Percentiles rank a stretch among this genome's conserved stretches.
phyloP scores from a whole-genome alignment of 2,329 filamentous ascomycete genomes.

The Samsoniella hepiali region DNA sequence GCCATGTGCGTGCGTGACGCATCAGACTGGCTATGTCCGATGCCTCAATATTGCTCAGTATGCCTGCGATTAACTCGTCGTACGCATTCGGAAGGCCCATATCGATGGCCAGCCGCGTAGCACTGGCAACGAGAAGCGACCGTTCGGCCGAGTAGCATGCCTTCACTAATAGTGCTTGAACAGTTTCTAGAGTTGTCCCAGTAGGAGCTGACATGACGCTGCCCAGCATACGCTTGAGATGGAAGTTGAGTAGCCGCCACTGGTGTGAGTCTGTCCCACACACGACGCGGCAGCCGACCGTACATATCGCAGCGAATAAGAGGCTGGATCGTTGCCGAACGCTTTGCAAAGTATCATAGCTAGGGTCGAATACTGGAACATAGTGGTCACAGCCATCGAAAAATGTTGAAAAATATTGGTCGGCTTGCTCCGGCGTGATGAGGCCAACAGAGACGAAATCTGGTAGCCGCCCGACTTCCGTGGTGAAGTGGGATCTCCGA shows the following conservation, averaged over 20 bases:
- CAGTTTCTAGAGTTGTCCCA: conserved; percentile 41
- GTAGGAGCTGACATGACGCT: conserved; percentile 28
- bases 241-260: conserved; percentile 42
- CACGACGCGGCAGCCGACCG: conserved; percentile 47
- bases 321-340: conserved; percentile 46
- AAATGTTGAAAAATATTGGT: conserved; percentile 25
- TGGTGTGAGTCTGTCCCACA: conserved; percentile 36
- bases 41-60: not conserved
- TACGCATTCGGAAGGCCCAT: conserved; percentile 43
- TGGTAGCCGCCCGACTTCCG: conserved; percentile 16
- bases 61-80: conserved; percentile 33
- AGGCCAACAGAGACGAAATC: conserved; percentile 26
- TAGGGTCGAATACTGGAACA: conserved; percentile 27
- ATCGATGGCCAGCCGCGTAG: conserved; percentile 49
- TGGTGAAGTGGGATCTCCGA: conserved; percentile 22
- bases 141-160: conserved; percentile 52
- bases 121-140: conserved; percentile 47
- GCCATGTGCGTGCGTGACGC: conserved; percentile 46
- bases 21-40: conserved; percentile 30
- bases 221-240: conserved; percentile 43
- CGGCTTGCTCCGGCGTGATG: conserved; percentile 24
- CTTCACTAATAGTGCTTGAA: conserved; percentile 50
- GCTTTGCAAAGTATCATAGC: conserved; percentile 42
- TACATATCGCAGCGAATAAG: conserved; percentile 50
- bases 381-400: conserved; percentile 29